phyloP scores from a whole-genome alignment of 805 yeast genomes.

The Saccharomycopsis babjevae region DNA sequence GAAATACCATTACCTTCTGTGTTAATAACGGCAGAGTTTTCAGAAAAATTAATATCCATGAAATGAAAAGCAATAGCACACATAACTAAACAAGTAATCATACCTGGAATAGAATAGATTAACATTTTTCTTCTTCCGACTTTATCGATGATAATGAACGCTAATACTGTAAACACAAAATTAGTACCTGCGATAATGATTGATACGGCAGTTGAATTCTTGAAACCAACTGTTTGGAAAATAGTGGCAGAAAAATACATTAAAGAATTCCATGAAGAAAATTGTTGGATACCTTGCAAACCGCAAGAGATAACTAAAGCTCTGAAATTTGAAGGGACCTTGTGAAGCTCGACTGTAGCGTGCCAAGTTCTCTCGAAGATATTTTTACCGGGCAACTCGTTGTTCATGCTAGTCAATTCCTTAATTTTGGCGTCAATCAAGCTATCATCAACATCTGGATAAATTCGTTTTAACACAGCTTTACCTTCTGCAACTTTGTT shows the following conservation, averaged over 20 bases:
- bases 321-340: conserved; percentile 69
- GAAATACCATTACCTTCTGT: conserved; percentile 36
- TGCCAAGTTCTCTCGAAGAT: conserved; percentile 45
- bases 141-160: conserved; percentile 76
- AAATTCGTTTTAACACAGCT: conserved; percentile 51
- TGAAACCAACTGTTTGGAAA: conserved; percentile 82
- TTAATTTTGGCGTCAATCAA: conserved; percentile 56
- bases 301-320: conserved; percentile 89
- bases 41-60: conserved; percentile 50
- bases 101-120: conserved; percentile 72
- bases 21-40: conserved; percentile 34
- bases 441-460: conserved; percentile 51
- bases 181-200: conserved; percentile 91
- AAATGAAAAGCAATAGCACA: conserved; percentile 90
- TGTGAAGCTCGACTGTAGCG: conserved; percentile 53
- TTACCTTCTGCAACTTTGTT: conserved; percentile 58
- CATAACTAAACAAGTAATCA: conserved; percentile 65
- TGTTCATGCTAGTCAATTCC: conserved; percentile 46
- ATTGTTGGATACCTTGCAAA: conserved; percentile 91
- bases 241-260: conserved; percentile 94
- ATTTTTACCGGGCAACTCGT: conserved; percentile 36
- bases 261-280: conserved; percentile 91
- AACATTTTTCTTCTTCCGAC: conserved; percentile 83
- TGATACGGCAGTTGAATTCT: conserved; percentile 88
- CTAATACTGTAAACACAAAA: conserved; percentile 76